Evolutionary conservation across 768 basidiomycete species (phyloP), one percentile per base, ranked within the genome.

Genomic region (Serendipita sp.): DNA sequence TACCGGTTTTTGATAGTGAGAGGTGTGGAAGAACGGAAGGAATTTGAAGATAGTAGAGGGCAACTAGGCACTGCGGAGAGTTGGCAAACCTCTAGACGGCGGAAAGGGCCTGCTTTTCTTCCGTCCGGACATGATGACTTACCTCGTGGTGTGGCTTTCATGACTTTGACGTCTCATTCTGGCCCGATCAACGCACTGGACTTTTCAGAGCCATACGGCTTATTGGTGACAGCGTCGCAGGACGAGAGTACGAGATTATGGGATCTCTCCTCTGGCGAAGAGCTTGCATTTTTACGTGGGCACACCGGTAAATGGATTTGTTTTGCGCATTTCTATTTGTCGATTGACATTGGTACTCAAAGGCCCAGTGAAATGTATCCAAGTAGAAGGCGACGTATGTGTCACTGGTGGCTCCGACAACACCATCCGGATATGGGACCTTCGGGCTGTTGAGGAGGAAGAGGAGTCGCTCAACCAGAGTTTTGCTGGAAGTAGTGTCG

Each of bases 91-190:
- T 85, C 86, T 30, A 80, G 88, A 48, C 74, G 87, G 68, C 78
- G 85, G 61, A 87, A 84, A 79, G 84, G 95, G 1, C 94, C 95
- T 0, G 90, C 90, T 17, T 98, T 99, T 77, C 72, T 99, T 51
- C 96, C 96, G 3, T 96, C 93, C 17, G 96, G 98, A 71, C 96
- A 99, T 67, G 91, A 93, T 67, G 92, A 96, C 61, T 78, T 99
- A 31, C 96, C 96, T 7, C 82, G 85, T 5, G 92, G 91, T 1
- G 83, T 98, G 3, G 96, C 95, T 13, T 99, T 99, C 75, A 98
- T 99, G 94, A 90, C 91, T 2, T 77, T 98, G 33, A 79, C 85
- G 43, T 82, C 82, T 53, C 95, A 97, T 67, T 77, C 81, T 0
- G 83, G 84, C 0, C 87, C 90, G 0, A 84, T 99, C 66, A 84